Evolutionary conservation across 2,329 filamentous ascomycete genomes (phyloP).

Genomic region (Trichophyton verrucosum): DNA sequence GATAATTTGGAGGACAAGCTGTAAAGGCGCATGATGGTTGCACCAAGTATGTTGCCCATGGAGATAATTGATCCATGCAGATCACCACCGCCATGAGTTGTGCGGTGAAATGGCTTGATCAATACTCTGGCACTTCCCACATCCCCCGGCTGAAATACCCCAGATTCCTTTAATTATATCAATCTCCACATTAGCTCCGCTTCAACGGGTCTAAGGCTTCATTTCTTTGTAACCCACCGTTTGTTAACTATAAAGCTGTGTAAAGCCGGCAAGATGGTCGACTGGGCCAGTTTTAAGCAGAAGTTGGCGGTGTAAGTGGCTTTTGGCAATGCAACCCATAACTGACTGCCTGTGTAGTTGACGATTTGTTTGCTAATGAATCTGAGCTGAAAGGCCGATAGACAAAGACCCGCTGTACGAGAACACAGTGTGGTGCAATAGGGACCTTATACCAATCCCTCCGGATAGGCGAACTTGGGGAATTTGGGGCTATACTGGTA

Average conservation of each 20-base stretch:
- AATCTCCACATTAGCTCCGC: not conserved
- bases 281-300: constrained; percentile 15
- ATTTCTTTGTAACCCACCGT: not conserved
- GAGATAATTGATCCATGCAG: too few species aligned
- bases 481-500: constrained; percentile 18
- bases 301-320: constrained; percentile 1
- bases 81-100: too few species aligned
- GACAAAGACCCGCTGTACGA: not conserved
- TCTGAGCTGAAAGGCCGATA: not conserved
- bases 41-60: too few species aligned
- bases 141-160: not conserved
- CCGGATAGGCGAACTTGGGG: constrained; percentile 19
- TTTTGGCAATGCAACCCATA: not conserved
- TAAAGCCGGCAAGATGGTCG: not conserved
- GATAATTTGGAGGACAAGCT: too few species aligned
- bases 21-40: too few species aligned
- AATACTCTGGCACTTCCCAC: too few species aligned
- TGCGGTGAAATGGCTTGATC: too few species aligned
- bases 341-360: not conserved
- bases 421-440: constrained; percentile 19
- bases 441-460: constrained; percentile 21
- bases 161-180: not conserved
- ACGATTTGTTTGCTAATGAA: not conserved
- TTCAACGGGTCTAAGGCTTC: not conserved
- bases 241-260: not conserved